A percentile compares a stretch with the other conserved stretches of the same genome.
phyloP scores from a whole-genome alignment of 352 stramenopile genomes.

The Phytophthora aleatoria region DNA sequence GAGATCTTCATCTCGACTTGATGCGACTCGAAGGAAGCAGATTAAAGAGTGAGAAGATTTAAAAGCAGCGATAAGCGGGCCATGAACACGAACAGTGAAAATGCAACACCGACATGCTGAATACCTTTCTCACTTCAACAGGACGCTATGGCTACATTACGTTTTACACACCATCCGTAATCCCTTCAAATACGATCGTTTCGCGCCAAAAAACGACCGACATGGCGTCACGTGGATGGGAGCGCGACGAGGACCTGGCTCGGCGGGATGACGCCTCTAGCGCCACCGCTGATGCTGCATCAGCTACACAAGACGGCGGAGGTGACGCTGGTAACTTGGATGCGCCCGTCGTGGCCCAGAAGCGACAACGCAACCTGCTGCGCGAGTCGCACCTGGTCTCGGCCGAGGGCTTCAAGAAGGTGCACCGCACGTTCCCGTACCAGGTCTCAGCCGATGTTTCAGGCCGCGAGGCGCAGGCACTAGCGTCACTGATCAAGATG shows the following conservation, averaged over 20 bases:
- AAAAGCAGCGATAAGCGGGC: background rate
- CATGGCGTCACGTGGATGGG: constrained; percentile 63
- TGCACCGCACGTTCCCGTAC: constrained; percentile 75
- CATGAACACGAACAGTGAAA: constrained; percentile 17
- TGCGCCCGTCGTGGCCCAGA: constrained; percentile 14
- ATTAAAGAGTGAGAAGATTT: constrained; percentile 16
- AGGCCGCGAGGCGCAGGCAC: constrained; percentile 67
- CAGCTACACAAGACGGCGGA: constrained; percentile 12
- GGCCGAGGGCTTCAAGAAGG: constrained; percentile 66
- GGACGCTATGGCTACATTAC: background rate
- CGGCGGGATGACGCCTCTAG: constrained; percentile 18
- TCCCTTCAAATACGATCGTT: constrained; percentile 11
- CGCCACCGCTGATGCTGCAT: background rate
- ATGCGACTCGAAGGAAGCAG: constrained; percentile 6
- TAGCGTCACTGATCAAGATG: constrained; percentile 72
- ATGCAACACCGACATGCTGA: constrained; percentile 1
- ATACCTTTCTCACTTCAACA: background rate
- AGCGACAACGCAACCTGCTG: constrained; percentile 60
- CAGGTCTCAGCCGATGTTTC: constrained; percentile 58
- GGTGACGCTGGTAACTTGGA: constrained; percentile 1
- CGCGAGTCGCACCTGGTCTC: constrained; percentile 73
- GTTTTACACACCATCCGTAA: constrained; percentile 3
- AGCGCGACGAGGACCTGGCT: constrained; percentile 54
- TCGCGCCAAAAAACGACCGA: constrained; percentile 28
- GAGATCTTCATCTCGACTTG: constrained; percentile 17